phyloP scores from a whole-genome alignment of 1,284 basidiomycete species.

The Pseudozyma hubeiensis region DNA sequence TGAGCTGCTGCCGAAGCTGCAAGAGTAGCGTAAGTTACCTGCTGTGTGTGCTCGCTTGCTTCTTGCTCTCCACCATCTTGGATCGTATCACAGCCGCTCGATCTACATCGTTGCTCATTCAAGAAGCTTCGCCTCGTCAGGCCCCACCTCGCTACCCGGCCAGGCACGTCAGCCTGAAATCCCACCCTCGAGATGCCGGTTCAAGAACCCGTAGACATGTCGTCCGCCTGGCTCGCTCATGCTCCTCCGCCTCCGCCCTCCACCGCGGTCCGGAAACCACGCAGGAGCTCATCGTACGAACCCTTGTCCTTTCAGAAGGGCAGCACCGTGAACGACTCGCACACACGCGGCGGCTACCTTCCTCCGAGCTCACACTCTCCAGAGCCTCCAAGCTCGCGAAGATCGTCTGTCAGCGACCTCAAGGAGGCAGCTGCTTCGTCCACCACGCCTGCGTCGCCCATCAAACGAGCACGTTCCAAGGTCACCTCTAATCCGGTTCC shows the following conservation, averaged over 20 bases:
- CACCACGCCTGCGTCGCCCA: conserved; percentile 20
- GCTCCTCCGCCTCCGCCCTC: conserved; percentile 56
- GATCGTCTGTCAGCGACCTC: conserved; percentile 26
- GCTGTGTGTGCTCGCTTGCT: not conserved
- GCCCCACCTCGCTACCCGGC: no score
- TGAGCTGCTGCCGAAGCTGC: not conserved
- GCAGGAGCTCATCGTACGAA: conserved; percentile 48
- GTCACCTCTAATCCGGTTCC: conserved; percentile 36
- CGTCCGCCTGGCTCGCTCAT: conserved; percentile 56
- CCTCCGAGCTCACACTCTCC: conserved; percentile 56
- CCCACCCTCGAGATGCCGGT: conserved; percentile 23
- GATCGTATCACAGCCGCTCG: no score
- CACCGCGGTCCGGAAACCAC: conserved; percentile 26
- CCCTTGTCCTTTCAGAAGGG: conserved; percentile 27
- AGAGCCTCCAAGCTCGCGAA: conserved; percentile 34
- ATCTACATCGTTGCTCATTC: no score
- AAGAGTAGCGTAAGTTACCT: no score
- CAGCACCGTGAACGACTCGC: conserved; percentile 33
- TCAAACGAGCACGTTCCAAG: conserved; percentile 37
- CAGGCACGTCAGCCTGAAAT: not conserved
- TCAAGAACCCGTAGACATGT: conserved; percentile 41
- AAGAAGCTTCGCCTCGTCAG: no score
- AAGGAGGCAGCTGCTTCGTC: conserved; percentile 19
- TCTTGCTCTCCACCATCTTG: conserved; percentile 5
- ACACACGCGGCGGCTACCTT: conserved; percentile 49